phyloP scores from a whole-genome alignment of 306 rosid species.

The Ormosia semicastrata region DNA sequence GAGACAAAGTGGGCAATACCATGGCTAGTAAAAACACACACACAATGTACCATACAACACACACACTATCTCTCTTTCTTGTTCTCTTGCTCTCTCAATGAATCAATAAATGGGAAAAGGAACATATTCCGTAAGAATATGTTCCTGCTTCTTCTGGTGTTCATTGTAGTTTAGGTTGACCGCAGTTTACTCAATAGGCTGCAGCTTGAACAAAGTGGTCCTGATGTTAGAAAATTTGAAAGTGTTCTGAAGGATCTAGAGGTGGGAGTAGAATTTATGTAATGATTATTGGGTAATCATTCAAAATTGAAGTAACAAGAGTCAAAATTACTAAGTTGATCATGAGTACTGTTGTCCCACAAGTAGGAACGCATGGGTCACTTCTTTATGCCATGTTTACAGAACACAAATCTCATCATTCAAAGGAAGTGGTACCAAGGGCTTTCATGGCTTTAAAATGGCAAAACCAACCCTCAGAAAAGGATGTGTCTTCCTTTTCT shows the following conservation, averaged over 20 bases:
- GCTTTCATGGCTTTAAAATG: constrained; percentile 55
- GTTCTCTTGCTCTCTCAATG: not conserved
- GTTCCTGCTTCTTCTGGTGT: constrained; percentile 16
- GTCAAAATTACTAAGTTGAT: constrained; percentile 43
- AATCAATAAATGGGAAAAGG: constrained; percentile 18
- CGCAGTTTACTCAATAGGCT: constrained; percentile 12
- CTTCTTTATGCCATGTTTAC: constrained; percentile 25
- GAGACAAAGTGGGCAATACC: constrained; percentile 5
- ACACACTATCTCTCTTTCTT: not conserved
- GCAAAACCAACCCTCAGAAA: constrained; percentile 54
- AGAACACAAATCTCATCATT: constrained; percentile 42
- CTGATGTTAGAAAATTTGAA: not conserved
- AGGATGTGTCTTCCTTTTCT: constrained; percentile 56
- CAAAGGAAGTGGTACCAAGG: constrained; percentile 46
- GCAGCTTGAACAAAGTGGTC: constrained; percentile 24
- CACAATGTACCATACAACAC: not conserved
- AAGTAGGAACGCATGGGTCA: constrained; percentile 47
- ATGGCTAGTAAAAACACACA: not conserved
- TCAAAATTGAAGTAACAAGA: constrained; percentile 28
- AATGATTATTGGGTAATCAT: constrained; percentile 23
- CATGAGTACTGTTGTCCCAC: constrained; percentile 46
- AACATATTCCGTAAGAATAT: constrained; percentile 18
- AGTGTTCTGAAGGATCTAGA: not conserved
- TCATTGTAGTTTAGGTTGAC: constrained; percentile 30
- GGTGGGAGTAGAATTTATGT: constrained; percentile 15